Percentiles rank a stretch among this genome's conserved stretches.
These are phyloP conservation scores for Fusarium transvaalense DNA, from an alignment of 2,329 filamentous ascomycete species.

Conservation along the genomic window DNA sequence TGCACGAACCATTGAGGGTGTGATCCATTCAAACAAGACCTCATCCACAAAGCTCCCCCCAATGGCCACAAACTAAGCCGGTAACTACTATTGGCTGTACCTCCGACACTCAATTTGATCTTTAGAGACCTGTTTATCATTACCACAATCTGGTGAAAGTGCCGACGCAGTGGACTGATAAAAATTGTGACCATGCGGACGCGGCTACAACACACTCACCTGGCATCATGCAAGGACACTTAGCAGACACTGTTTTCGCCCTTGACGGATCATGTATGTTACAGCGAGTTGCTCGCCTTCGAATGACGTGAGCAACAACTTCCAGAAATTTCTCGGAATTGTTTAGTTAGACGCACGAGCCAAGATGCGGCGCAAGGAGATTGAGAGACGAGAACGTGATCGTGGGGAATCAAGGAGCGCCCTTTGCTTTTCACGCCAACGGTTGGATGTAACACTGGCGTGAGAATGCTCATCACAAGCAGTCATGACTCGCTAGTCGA, in stretches of 20 bases:
- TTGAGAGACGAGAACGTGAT: not conserved
- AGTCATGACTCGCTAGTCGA: not conserved
- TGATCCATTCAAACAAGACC: not conserved
- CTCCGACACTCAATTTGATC: not conserved
- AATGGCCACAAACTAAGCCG: not conserved
- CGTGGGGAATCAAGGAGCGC: not conserved
- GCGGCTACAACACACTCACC: no score
- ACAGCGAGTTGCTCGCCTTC: not conserved
- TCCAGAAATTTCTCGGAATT: not conserved
- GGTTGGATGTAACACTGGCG: not conserved
- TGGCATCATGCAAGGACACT: no score
- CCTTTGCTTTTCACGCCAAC: not conserved
- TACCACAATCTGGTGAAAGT: not conserved
- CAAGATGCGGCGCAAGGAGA: not conserved
- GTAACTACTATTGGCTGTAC: not conserved
- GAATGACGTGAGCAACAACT: not conserved
- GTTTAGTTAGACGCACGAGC: not conserved
- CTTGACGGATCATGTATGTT: not conserved
- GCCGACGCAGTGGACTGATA: no score
- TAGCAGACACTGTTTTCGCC: no score
- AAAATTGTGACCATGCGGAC: no score
- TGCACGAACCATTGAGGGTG: not conserved
- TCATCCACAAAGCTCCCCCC: not conserved
- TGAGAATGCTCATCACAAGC: not conserved
- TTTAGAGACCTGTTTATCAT: not conserved